Evolutionary conservation across 768 basidiomycete genomes (phyloP).

Genomic region (Mycena rosella): DNA sequence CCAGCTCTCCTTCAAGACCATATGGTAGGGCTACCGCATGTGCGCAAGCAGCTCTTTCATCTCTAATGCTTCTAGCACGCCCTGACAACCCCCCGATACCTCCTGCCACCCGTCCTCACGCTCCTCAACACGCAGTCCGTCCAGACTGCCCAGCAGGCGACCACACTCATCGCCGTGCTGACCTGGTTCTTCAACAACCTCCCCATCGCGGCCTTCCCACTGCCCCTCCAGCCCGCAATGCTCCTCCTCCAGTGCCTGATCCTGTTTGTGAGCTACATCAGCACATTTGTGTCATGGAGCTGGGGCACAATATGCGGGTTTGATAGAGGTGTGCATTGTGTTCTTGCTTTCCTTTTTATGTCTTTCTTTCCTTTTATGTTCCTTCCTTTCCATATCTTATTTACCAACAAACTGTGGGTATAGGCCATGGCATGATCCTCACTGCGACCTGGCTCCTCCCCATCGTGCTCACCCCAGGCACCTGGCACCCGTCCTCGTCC

Average conservation of each 20-base stretch:
- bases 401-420: too few species aligned
- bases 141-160: slow-evolving; percentile 79
- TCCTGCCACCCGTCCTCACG: slow-evolving; percentile 83
- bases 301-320: slow-evolving; percentile 83
- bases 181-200: slow-evolving; percentile 81
- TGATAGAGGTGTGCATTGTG: slow-evolving; percentile 74
- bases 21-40: slow-evolving; percentile 92
- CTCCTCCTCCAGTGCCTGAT: slow-evolving; percentile 71
- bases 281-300: slow-evolving; percentile 84
- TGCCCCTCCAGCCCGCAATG: slow-evolving; percentile 69
- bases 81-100: slow-evolving; percentile 62
- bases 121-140: slow-evolving; percentile 74
- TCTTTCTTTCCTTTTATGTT: too few species aligned
- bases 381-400: too few species aligned
- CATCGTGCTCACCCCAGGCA: slow-evolving; percentile 79
- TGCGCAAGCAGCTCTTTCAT: too few species aligned
- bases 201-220: slow-evolving; percentile 68
- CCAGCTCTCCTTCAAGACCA: slow-evolving; percentile 79
- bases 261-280: slow-evolving; percentile 80
- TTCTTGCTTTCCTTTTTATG: too few species aligned
- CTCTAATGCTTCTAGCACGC: slow-evolving; percentile 3
- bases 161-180: slow-evolving; percentile 78
- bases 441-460: slow-evolving; percentile 88
- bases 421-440: slow-evolving; percentile 81
- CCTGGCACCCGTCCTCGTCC: slow-evolving; percentile 63